Evolutionary conservation across 176 grass and related monocot species (phyloP), one percentile per base, ranked within the genome.

Genomic region (Dactylis glomerata): DNA sequence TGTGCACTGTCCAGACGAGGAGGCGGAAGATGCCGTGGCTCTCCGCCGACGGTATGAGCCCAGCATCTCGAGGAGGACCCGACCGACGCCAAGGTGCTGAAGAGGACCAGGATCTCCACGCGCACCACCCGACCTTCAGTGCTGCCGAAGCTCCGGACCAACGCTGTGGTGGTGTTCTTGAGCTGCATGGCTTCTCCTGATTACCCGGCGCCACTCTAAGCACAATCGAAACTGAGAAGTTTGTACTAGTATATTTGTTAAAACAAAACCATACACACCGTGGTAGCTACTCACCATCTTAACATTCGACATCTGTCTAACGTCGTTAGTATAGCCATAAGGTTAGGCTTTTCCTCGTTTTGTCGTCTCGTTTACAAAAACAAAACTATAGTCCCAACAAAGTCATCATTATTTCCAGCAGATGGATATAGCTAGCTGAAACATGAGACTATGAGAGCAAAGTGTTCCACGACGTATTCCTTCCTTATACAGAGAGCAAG

Each of bases 371-470:
- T n/a, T n/a, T n/a, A n/a, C n/a, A n/a, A n/a, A n/a, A n/a, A n/a
- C n/a, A n/a, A n/a, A n/a, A 94, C 91, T 90, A 97, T 97, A 73
- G 79, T 85, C 17, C 92, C 90, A 42, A 94, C 73, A 36, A 88
- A 89, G 34, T 97, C 92, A 83, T 97, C 94, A 59, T 54, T 54
- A 19, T 94, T 97, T 84, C 94, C 94, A 63, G 94, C 86, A 36
- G 94, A 45, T 45, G 44, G 44, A 97, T 79, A 97, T 91, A 26
- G 90, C n/a, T 65, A 75, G 92, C 94, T 92, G 86, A 79, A 92
- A 69, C 1, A 24, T 32, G 72, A 78, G 56, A 92, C 63, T 1
- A 24, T 32, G 72, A 78, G 56, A 64, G 22, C 24, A 2, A 67
- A 76, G 24, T 14, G 55, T 20, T 71, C 78, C 65, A 38, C 8